Evolutionary conservation across 2,329 filamentous ascomycete genomes (phyloP), one percentile per base, ranked within the genome.

Genomic region (Arthrobotrys megalospora): DNA sequence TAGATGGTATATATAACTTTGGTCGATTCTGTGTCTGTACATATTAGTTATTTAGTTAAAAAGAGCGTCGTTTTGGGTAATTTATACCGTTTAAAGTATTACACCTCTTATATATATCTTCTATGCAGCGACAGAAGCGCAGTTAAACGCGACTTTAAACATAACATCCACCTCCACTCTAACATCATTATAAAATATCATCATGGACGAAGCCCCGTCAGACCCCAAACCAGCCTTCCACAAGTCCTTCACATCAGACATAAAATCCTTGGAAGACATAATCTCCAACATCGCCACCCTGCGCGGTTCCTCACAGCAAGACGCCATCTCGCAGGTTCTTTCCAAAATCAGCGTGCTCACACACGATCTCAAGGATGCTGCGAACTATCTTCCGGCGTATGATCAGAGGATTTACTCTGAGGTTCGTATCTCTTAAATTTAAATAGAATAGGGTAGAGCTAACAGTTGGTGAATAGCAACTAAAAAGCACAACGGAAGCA

Each of bases 321-420:
- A 95, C 83, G 93, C 93, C 64, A 90, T 92, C 55, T 94, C 97
- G 81, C 89, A 92, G 82, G 91, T 94, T 80, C 88, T 97, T 12
- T 90, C 92, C 14, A 89, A 90, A 79, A 96, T 98, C 82, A 91
- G 92, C 34, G 89, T 90, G 72, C 88, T 98, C 14, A 94, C 93
- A 0, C 92, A 91, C 80, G 91, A 96, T 81, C 92, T 97, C 45
- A 91, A 93, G 80, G 94, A 97, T 85, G 92, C 93, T 0, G 90
- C 92, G 1, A 90, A 91, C 70, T 93, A 91, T 81, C 89, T 97
- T 14, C 94, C 96, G 1, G 90, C 93, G 6, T 96, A 97, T 83
- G 96, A 98, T 82, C 93, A 96, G 84, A 90, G 93, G 81, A 91
- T 92, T 24, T 98, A 97, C 83, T 89, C 91, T 50, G 90, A 94